These are phyloP conservation scores for Aspergillus nanangensis DNA, from an alignment of 495 filamentous ascomycete genomes.

Conservation along the genomic window DNA sequence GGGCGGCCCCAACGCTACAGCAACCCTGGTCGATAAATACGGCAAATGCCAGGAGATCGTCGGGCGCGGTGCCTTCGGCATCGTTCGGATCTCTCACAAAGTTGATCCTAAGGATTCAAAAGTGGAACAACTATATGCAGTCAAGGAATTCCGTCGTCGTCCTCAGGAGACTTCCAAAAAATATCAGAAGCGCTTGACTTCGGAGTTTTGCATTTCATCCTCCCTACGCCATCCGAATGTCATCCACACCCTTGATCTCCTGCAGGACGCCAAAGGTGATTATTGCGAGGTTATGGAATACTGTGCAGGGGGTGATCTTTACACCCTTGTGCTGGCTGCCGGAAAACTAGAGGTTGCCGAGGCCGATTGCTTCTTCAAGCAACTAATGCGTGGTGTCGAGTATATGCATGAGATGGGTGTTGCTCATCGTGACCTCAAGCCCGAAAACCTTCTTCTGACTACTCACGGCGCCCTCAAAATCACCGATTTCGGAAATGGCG, in stretches of 20 bases:
- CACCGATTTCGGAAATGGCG: constrained; percentile 97
- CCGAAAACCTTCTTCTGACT: constrained; percentile 93
- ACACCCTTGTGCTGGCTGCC: constrained; percentile 87
- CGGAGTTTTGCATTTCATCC: constrained; percentile 98
- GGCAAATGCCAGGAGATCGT: constrained; percentile 98
- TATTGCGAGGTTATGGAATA: constrained; percentile 99
- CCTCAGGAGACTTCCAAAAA: constrained; percentile 93
- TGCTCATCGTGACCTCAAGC: constrained; percentile 94
- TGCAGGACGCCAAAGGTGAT: constrained; percentile 94
- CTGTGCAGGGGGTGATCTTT: constrained; percentile 94
- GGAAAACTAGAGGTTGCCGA: constrained; percentile 90
- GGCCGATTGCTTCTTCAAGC: constrained; percentile 98
- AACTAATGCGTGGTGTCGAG: constrained; percentile 98
- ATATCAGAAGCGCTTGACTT: constrained; percentile 96
- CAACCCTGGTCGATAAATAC: constrained; percentile 90
- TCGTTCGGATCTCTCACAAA: constrained; percentile 98
- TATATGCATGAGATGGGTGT: constrained; percentile 99
- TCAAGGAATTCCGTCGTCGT: constrained; percentile 95
- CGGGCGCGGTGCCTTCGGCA: constrained; percentile 94
- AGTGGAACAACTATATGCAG: constrained; percentile 88
- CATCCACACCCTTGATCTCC: constrained; percentile 93
- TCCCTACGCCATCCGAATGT: constrained; percentile 96
- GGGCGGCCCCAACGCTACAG: constrained; percentile 69
- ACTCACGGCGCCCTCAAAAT: constrained; percentile 95
- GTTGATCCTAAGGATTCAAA: constrained; percentile 73